Evolutionary conservation across 768 basidiomycete genomes (phyloP).

Genomic region (Tulasnella sp.): DNA sequence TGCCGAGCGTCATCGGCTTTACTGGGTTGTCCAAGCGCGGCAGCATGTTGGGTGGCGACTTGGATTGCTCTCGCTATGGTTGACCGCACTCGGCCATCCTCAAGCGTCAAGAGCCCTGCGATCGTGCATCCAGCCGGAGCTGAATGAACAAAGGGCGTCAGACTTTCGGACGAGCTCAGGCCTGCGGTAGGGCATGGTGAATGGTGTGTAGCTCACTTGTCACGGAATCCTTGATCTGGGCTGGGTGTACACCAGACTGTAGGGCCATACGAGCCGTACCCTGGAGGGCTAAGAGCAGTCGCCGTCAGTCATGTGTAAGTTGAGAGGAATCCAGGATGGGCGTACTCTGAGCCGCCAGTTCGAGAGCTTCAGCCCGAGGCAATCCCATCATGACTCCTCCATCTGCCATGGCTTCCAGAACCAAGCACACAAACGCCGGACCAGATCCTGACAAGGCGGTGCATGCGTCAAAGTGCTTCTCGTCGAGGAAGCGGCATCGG

Average conservation of each 20-base stretch:
- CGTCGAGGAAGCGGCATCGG: conserved; percentile 88
- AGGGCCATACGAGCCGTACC: conserved; percentile 94
- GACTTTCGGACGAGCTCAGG: not conserved
- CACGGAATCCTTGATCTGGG: conserved; percentile 93
- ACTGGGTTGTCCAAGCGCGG: conserved; percentile 63
- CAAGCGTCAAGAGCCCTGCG: conserved; percentile 87
- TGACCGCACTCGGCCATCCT: conserved; percentile 86
- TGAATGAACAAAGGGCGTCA: conserved; percentile 24
- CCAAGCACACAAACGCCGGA: conserved; percentile 92
- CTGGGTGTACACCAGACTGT: conserved; percentile 80
- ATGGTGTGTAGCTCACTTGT: conserved; percentile 54
- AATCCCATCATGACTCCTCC: conserved; percentile 99
- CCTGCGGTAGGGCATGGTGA: not conserved
- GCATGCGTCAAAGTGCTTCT: conserved; percentile 97
- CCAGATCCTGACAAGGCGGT: conserved; percentile 94
- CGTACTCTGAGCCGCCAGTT: conserved; percentile 88
- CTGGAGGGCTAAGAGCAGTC: conserved; percentile 57
- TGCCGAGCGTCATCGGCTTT: conserved; percentile 27
- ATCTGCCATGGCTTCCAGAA: conserved; percentile 97
- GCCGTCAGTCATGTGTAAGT: not conserved
- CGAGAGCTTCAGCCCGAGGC: conserved; percentile 84
- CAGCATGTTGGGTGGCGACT: conserved; percentile 80
- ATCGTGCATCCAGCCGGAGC: conserved; percentile 98
- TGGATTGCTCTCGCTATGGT: conserved; percentile 95
- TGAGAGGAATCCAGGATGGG: not conserved